These are phyloP conservation scores for Amphicarpaea edgeworthii DNA, from an alignment of 306 rosid genomes.

Conservation along the genomic window DNA sequence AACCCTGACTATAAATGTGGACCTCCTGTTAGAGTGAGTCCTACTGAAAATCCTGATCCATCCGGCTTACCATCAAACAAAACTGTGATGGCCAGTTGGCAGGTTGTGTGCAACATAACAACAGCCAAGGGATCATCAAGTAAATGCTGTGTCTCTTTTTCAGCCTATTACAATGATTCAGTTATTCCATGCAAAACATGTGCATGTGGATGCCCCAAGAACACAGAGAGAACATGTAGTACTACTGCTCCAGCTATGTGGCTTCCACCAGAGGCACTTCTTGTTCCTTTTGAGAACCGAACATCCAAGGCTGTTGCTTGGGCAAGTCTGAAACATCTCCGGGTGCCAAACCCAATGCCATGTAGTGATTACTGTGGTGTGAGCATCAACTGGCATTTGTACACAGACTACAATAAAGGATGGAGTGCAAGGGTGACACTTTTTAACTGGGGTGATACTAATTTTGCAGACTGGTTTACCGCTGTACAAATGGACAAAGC, in stretches of 20 bases:
- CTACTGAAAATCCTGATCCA: constrained; percentile 69
- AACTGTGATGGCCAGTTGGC: constrained; percentile 94
- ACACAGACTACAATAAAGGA: constrained; percentile 74
- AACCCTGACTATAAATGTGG: constrained; percentile 89
- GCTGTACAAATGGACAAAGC: constrained; percentile 90
- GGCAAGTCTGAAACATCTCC: constrained; percentile 71
- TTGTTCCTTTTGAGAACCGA: constrained; percentile 91
- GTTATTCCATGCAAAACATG: constrained; percentile 93
- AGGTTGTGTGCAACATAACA: constrained; percentile 94
- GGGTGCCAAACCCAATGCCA: constrained; percentile 72
- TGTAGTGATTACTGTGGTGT: constrained; percentile 97
- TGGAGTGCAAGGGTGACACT: constrained; percentile 95
- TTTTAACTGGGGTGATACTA: constrained; percentile 89
- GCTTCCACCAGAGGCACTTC: constrained; percentile 87
- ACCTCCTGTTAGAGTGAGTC: constrained; percentile 81
- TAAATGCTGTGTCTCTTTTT: constrained; percentile 94
- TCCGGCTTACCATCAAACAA: constrained; percentile 69
- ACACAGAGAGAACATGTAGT: constrained; percentile 68
- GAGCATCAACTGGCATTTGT: constrained; percentile 88
- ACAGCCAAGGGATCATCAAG: constrained; percentile 56
- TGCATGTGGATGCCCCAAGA: constrained; percentile 91
- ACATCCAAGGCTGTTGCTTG: constrained; percentile 71
- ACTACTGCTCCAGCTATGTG: constrained; percentile 75
- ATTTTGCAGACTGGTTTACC: constrained; percentile 89
- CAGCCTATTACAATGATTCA: constrained; percentile 90